A percentile compares a stretch with the other conserved stretches of the same genome.
Conservation (phyloP, 2,329 filamentous ascomycete genomes). For the Xylaria sp. region DNA sequence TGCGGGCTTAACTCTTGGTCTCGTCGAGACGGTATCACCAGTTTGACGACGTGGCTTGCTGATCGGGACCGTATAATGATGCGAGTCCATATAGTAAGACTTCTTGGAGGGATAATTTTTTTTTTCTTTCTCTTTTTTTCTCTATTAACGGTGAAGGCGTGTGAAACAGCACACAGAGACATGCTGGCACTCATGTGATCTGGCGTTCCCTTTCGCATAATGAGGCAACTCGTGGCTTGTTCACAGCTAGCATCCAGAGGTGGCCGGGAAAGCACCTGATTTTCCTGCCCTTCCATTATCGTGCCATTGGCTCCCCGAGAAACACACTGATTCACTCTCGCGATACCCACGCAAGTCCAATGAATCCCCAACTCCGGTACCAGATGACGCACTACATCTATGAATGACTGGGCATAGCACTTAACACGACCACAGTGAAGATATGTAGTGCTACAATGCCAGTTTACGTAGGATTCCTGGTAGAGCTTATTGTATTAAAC, state of each 20-base stretch:
- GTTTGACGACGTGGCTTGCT: conserved; percentile 50
- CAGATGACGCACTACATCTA: conserved; percentile 33
- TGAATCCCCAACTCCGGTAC: conserved; percentile 32
- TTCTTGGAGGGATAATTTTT: conserved; percentile 27
- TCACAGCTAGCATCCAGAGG: conserved; percentile 22
- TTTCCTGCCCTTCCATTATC: conserved; percentile 5
- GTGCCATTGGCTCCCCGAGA: conserved; percentile 25
- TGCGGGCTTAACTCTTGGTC: conserved; percentile 44
- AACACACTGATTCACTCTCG: conserved; percentile 22
- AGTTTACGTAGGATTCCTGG: conserved; percentile 32
- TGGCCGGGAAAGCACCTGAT: conserved; percentile 17
- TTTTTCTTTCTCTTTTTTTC: conserved; percentile 12
- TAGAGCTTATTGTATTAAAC: conserved; percentile 26
- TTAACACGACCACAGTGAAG: conserved; percentile 34
- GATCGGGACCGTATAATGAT: conserved; percentile 42
- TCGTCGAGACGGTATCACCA: conserved; percentile 41
- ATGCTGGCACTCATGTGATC: conserved; percentile 39
- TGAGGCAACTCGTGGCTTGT: conserved; percentile 37
- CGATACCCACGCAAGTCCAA: conserved; percentile 37
- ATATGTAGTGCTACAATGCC: conserved; percentile 39
- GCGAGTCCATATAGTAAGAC: conserved; percentile 22
- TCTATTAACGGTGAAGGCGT: conserved; percentile 35
- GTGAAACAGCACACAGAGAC: conserved; percentile 43
- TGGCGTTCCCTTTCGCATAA: conserved; percentile 30
- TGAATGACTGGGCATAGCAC: conserved; percentile 35